Percentiles rank a stretch among this genome's conserved stretches.
These are phyloP conservation scores for Vitis vinifera DNA, from an alignment of 164 flowering plant genomes.

Conservation along the genomic window DNA sequence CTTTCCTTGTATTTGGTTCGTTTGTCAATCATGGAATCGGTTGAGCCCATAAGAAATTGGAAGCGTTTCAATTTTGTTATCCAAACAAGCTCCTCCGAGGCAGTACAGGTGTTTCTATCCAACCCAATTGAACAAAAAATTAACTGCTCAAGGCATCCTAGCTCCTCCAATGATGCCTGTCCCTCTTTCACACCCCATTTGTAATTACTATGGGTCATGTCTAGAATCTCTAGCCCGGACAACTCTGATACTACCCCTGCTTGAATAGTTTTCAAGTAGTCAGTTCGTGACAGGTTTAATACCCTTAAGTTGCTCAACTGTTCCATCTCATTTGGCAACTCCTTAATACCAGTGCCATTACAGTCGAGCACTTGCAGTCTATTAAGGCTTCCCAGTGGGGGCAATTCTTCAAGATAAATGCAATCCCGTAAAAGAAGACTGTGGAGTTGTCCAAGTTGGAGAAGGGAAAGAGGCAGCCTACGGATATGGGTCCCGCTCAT, in stretches of 20 bases:
- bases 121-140: background rate
- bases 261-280: constrained; percentile 8
- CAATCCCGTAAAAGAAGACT: constrained; percentile 22
- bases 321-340: constrained; percentile 21
- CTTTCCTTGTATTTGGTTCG: background rate
- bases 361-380: constrained; percentile 25
- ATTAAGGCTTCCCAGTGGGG: constrained; percentile 12
- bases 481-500: constrained; percentile 16
- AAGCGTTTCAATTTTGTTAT: constrained; percentile 4
- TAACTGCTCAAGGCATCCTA: constrained; percentile 4
- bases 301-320: constrained; percentile 13
- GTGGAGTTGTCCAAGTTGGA: constrained; percentile 7
- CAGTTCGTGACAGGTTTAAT: constrained; percentile 20
- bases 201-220: constrained; percentile 21
- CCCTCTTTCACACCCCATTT: constrained; percentile 1
- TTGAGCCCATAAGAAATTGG: background rate
- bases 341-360: constrained; percentile 14
- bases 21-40: no score
- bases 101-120: background rate
- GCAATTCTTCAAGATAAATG: constrained; percentile 9
- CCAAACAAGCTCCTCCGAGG: constrained; percentile 4
- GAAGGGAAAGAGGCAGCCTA: constrained; percentile 19
- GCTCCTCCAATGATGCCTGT: constrained; percentile 14
- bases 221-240: constrained; percentile 14
- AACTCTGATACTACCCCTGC: constrained; percentile 8